Conservation (phyloP, 2,329 filamentous ascomycete genomes). For the Lasiodiplodia theobromae region DNA sequence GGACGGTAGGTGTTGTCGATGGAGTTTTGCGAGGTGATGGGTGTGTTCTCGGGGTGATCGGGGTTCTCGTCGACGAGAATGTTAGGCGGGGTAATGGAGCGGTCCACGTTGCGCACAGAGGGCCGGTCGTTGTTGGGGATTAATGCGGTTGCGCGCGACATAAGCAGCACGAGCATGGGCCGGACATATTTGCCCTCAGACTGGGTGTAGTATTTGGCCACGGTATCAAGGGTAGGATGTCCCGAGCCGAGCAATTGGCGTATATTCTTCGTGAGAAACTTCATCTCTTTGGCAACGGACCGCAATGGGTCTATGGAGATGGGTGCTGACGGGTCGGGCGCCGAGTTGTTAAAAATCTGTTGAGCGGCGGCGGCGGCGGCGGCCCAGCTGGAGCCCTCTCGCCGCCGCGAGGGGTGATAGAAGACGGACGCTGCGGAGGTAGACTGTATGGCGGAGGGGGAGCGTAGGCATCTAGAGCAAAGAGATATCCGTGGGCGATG, state of each 20-base stretch:
- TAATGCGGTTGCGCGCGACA: constrained; percentile 92
- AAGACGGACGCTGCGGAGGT: constrained; percentile 37
- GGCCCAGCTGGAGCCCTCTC: constrained; percentile 72
- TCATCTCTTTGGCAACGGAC: constrained; percentile 94
- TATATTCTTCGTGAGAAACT: constrained; percentile 93
- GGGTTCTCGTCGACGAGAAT: constrained; percentile 86
- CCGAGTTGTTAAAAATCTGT: constrained; percentile 73
- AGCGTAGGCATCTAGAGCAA: constrained; percentile 42
- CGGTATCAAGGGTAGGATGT: constrained; percentile 91
- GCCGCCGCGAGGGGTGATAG: constrained; percentile 51
- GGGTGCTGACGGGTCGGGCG: constrained; percentile 64
- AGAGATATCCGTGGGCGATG: constrained; percentile 32
- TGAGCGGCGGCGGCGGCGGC: constrained; percentile 73
- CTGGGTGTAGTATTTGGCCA: constrained; percentile 97
- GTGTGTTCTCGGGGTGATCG: constrained; percentile 58
- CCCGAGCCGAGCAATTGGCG: constrained; percentile 91
- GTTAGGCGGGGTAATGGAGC: constrained; percentile 64
- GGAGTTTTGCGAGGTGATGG: constrained; percentile 59
- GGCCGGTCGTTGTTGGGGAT: constrained; percentile 62
- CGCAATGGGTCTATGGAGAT: constrained; percentile 87
- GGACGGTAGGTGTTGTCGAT: constrained; percentile 54
- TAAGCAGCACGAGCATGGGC: constrained; percentile 91
- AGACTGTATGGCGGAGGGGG: constrained; percentile 32
- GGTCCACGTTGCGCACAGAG: constrained; percentile 57
- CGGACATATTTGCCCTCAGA: constrained; percentile 96